Evolutionary conservation across 108 stramenopile genomes (phyloP).

Genomic region (Nitzschia putrida): DNA sequence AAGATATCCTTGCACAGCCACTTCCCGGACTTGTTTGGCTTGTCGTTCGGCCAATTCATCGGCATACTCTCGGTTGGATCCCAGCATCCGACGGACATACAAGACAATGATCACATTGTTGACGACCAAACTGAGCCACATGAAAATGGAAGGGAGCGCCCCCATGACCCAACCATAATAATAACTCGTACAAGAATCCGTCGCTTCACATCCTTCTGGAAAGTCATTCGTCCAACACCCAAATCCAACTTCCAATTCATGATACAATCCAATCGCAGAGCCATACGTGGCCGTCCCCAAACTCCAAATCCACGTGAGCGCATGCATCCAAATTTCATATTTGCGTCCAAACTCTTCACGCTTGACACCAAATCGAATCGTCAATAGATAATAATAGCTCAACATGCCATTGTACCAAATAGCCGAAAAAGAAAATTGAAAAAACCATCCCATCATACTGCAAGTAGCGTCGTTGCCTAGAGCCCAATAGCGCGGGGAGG

Average conservation of each 20-base stretch:
- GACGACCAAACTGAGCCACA: not conserved
- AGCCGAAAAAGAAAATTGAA: not conserved
- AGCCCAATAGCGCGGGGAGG: not conserved
- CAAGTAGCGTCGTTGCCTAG: constrained; percentile 16
- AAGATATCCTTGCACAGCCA: not conserved
- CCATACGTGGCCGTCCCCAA: not conserved
- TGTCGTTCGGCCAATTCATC: not conserved
- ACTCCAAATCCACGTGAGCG: not conserved
- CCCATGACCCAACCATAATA: not conserved
- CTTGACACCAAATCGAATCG: constrained; percentile 9
- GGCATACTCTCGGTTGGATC: not conserved
- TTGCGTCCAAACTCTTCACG: not conserved
- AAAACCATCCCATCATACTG: constrained; percentile 9
- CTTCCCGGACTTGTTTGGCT: not conserved
- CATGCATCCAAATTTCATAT: constrained; percentile 7
- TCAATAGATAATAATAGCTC: constrained; percentile 9
- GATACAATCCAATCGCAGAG: not conserved
- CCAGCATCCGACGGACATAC: not conserved
- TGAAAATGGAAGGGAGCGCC: constrained; percentile 1
- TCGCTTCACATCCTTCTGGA: not conserved
- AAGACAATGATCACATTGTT: constrained; percentile 1
- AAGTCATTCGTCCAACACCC: not conserved
- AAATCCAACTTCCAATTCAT: constrained; percentile 1
- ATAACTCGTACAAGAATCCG: not conserved
- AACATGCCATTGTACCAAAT: constrained; percentile 7